Evolutionary conservation across 352 stramenopile species (phyloP).

Genomic region (Halophytophthora batemanensis): DNA sequence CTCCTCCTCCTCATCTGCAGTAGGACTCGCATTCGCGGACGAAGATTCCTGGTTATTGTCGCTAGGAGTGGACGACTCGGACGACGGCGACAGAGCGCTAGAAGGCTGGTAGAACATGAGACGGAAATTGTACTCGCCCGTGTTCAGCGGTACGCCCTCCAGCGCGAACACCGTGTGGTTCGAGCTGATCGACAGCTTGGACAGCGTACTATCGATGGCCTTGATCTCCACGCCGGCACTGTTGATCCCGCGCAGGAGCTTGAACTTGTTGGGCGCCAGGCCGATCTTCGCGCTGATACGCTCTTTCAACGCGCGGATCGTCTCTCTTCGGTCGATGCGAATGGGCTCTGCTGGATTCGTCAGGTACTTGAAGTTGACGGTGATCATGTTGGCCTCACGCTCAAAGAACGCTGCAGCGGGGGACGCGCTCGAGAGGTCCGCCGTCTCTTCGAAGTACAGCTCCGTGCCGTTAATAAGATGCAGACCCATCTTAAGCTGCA

Average conservation of each 20-base stretch:
- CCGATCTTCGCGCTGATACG: constrained; percentile 48
- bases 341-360: constrained; percentile 41
- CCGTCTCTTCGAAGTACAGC: constrained; percentile 71
- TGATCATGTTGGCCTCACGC: constrained; percentile 76
- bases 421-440: constrained; percentile 40
- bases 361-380: constrained; percentile 68
- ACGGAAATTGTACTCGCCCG: constrained; percentile 76
- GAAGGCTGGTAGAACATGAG: constrained; percentile 52
- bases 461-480: constrained; percentile 67
- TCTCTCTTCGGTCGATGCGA: constrained; percentile 73
- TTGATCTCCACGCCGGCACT: constrained; percentile 78
- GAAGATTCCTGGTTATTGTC: constrained; percentile 17
- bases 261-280: constrained; percentile 56
- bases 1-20: constrained; percentile 7
- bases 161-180: constrained; percentile 67
- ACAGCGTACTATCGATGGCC: constrained; percentile 68
- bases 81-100: constrained; percentile 1
- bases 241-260: constrained; percentile 71
- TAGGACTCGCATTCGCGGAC: constrained; percentile 17
- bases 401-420: constrained; percentile 66
- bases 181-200: constrained; percentile 68
- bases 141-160: constrained; percentile 60
- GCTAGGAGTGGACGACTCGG: not conserved
- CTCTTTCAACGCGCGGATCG: constrained; percentile 53
- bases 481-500: constrained; percentile 58